Evolutionary conservation across 179 eudicot genomes (phyloP).

Genomic region (Pouteria campechiana): DNA sequence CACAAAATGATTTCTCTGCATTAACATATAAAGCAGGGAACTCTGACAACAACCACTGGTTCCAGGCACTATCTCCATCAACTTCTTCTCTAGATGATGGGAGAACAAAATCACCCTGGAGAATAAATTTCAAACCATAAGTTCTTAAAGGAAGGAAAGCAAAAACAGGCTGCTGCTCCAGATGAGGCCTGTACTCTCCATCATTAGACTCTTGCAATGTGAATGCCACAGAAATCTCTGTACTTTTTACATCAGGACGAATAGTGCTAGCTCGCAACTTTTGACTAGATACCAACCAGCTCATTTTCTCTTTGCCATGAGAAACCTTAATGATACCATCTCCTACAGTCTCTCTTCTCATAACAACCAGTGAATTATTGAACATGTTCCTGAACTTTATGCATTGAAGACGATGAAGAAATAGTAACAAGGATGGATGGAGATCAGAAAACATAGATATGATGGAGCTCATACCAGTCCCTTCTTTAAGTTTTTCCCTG

Average conservation of each 20-base stretch:
- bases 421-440: slow-evolving; percentile 87
- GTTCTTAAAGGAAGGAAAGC: slow-evolving; percentile 91
- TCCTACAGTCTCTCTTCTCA: slow-evolving; percentile 75
- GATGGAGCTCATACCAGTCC: slow-evolving; percentile 35
- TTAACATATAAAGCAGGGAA: slow-evolving; percentile 75
- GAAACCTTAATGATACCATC: slow-evolving; percentile 71
- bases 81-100: slow-evolving; percentile 99
- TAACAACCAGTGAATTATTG: slow-evolving; percentile 44
- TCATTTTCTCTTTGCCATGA: slow-evolving; percentile 60
- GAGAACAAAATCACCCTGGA: slow-evolving; percentile 97
- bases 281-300: slow-evolving; percentile 72
- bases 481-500: slow-evolving; percentile 41
- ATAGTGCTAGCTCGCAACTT: slow-evolving; percentile 45
- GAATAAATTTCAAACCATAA: slow-evolving; percentile 88
- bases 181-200: slow-evolving; percentile 50
- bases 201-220: slow-evolving; percentile 56
- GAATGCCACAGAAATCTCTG: slow-evolving; percentile 86
- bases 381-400: slow-evolving; percentile 61
- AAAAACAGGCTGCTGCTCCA: slow-evolving; percentile 92
- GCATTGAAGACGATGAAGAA: slow-evolving; percentile 92
- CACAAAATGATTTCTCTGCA: slow-evolving; percentile 64
- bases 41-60: slow-evolving; percentile 88
- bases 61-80: slow-evolving; percentile 97
- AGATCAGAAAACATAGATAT: slow-evolving; percentile 85
- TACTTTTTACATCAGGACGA: slow-evolving; percentile 58